phyloP scores from a whole-genome alignment of 441 rosid species.

The Gossypium davidsonii region DNA sequence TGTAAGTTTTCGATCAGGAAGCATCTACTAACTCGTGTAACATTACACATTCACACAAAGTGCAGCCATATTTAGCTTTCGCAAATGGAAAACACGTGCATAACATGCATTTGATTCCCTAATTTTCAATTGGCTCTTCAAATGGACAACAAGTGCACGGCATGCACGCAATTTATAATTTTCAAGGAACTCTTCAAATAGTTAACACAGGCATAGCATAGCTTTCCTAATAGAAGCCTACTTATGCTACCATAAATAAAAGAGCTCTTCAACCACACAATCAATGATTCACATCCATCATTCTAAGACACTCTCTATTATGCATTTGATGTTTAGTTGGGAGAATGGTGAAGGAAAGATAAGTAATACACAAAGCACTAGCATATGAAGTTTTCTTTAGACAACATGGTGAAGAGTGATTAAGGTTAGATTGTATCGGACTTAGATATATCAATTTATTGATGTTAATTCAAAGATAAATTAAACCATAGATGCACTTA shows the following conservation, averaged over 20 bases:
- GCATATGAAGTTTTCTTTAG: background rate
- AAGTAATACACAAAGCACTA: background rate
- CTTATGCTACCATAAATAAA: background rate
- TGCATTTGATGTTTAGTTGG: background rate
- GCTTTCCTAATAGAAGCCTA: background rate
- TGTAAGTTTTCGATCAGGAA: too few relatives aligned
- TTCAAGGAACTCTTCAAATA: background rate
- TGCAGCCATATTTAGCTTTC: background rate
- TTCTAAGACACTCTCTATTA: background rate
- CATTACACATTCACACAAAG: background rate
- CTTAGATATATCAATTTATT: background rate
- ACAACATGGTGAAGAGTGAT: background rate
- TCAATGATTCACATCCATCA: background rate
- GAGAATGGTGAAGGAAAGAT: background rate
- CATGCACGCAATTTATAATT: background rate
- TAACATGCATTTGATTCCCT: background rate
- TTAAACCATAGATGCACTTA: background rate
- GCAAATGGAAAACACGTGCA: background rate
- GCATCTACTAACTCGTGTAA: too few relatives aligned
- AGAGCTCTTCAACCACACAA: slow-evolving; percentile 5
- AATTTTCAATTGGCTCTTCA: too few relatives aligned
- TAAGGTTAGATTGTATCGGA: background rate
- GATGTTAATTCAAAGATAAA: background rate
- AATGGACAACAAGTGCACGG: background rate
- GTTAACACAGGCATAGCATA: background rate